A percentile compares a stretch with the other conserved stretches of the same genome.
Conservation (phyloP, 2,329 filamentous ascomycete genomes). For the Thielaviopsis punctulata region DNA sequence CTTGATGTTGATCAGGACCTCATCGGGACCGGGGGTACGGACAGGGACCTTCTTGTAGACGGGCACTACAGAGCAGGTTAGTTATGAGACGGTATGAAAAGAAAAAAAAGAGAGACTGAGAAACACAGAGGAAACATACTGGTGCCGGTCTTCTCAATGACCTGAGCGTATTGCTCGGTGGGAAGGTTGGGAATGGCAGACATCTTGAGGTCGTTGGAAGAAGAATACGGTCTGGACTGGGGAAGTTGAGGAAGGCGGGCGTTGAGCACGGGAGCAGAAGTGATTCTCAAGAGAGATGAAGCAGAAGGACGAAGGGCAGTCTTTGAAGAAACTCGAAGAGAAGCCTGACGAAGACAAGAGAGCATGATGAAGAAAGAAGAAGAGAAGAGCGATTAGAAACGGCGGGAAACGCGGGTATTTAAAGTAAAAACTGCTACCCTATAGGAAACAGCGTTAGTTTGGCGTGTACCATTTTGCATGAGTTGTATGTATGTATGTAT, state of each 20-base stretch:
- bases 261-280: background rate
- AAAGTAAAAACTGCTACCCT: background rate
- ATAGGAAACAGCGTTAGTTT: background rate
- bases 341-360: conserved; percentile 2
- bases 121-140: conserved; percentile 26
- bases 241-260: background rate
- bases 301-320: background rate
- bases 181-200: conserved; percentile 37
- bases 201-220: conserved; percentile 17
- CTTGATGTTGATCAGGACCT: conserved; percentile 83
- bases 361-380: conserved; percentile 6
- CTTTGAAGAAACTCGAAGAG: background rate
- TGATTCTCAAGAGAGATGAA: background rate
- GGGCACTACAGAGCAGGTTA: conserved; percentile 27
- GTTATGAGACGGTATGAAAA: background rate
- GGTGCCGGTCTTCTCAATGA: conserved; percentile 65
- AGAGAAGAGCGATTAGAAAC: background rate
- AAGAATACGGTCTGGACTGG: background rate
- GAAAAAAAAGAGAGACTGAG: background rate
- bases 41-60: conserved; percentile 72
- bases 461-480: background rate
- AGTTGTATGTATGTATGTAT: too few relatives aligned
- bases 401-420: conserved; percentile 10
- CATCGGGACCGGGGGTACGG: conserved; percentile 63
- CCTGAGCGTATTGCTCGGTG: conserved; percentile 76